Evolutionary conservation across 257 asterid genomes (phyloP).

Genomic region (Primulina eburnea): DNA sequence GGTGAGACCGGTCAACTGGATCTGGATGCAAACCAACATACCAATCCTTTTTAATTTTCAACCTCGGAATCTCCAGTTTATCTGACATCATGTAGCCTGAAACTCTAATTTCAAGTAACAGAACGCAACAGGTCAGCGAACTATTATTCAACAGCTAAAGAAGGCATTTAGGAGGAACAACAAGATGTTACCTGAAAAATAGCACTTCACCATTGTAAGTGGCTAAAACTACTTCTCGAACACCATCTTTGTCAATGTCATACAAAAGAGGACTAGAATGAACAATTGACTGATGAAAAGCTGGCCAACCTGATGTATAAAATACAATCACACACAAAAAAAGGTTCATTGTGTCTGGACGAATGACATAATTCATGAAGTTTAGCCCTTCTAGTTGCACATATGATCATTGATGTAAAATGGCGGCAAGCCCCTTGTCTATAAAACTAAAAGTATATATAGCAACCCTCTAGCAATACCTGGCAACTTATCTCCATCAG

Average conservation of each 20-base stretch:
- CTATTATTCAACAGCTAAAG: not conserved
- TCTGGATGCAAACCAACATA: conserved; percentile 82
- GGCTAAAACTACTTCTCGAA: conserved; percentile 90
- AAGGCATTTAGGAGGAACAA: conserved; percentile 16
- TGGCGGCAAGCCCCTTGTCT: conserved; percentile 5
- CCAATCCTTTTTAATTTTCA: conserved; percentile 94
- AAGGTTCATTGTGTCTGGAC: conserved; percentile 13
- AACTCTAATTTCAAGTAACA: conserved; percentile 45
- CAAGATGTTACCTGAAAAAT: conserved; percentile 74
- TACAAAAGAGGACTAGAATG: conserved; percentile 93
- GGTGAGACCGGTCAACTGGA: conserved; percentile 88
- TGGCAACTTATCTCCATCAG: conserved; percentile 99
- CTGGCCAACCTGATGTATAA: conserved; percentile 88
- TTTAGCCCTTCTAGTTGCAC: not conserved
- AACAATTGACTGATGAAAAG: conserved; percentile 96
- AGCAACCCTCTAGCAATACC: conserved; percentile 40
- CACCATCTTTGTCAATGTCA: conserved; percentile 98
- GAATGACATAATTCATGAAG: conserved; percentile 9
- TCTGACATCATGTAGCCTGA: conserved; percentile 96
- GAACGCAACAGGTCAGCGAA: conserved; percentile 15
- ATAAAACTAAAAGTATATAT: not conserved
- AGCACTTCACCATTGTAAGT: conserved; percentile 96
- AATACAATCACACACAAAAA: conserved; percentile 21
- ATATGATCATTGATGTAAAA: conserved; percentile 6
- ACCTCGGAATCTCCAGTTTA: conserved; percentile 82